Percentiles rank a stretch among this genome's conserved stretches.
phyloP scores from a whole-genome alignment of 768 basidiomycete genomes.

The Suillus lakei region DNA sequence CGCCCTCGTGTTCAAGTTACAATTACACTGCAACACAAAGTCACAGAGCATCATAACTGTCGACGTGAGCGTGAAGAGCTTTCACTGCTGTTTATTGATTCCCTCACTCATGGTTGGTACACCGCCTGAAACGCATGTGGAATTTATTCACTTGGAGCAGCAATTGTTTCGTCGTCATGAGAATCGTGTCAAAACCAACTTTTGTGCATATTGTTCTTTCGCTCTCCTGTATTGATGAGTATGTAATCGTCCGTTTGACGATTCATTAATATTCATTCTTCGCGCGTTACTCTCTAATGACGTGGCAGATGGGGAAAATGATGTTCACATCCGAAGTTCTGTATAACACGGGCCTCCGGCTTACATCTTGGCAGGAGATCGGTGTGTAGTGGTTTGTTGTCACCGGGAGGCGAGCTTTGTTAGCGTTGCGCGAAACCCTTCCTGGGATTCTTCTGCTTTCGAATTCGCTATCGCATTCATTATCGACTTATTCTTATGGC shows the following conservation, averaged over 20 bases:
- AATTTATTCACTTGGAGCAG: constrained; percentile 36
- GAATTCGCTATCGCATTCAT: constrained; percentile 24
- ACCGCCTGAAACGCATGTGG: constrained; percentile 29
- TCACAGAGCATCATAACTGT: no score
- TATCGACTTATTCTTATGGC: constrained; percentile 15
- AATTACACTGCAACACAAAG: neutral
- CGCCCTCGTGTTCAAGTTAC: neutral
- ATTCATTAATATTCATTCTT: neutral
- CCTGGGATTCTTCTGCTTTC: constrained; percentile 22
- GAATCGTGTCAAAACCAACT: no score
- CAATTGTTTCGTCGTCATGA: no score
- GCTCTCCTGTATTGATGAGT: constrained; percentile 34
- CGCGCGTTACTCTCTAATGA: constrained; percentile 17
- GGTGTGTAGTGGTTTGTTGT: constrained; percentile 22
- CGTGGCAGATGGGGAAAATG: constrained; percentile 25
- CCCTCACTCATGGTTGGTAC: constrained; percentile 11
- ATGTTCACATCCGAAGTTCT: constrained; percentile 35
- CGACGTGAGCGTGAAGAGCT: neutral
- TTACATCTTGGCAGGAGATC: constrained; percentile 38
- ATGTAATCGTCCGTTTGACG: constrained; percentile 19
- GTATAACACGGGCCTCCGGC: constrained; percentile 41
- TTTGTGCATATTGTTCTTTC: no score
- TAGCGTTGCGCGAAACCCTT: constrained; percentile 23
- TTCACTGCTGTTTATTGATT: neutral
- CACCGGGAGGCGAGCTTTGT: neutral